Base-by-base conservation (phyloP, 306 rosid species). In the Pyrus communis region DNA sequence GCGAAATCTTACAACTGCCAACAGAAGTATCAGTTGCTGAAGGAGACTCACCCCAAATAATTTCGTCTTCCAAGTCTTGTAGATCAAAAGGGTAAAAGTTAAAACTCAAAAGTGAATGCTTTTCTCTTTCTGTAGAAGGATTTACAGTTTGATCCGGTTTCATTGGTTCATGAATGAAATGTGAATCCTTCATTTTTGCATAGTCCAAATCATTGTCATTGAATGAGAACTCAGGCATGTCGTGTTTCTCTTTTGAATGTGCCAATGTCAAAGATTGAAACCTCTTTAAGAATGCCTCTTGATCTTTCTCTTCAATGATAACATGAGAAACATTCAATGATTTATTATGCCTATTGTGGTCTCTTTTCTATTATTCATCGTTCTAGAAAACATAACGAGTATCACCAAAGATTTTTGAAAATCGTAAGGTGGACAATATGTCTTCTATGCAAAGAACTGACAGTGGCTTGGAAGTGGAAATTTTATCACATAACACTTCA, bases 41-140 rank as follows among this genome's bases (percentile, higher is more conserved):
- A 61, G 91, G 92, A 78, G 98, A 93, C 80, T 88, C 79, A 66
- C 89, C 97, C 98, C 98, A 93, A 70, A 85, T 69, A 79, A 93
- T 93, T 66, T 76, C 82, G 65, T 86, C 88, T 82, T 90, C 98
- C 97, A 96, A 93, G 72, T 88, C 90, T 86, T 85, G 91, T 80
- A 86, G 98, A 90, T 91, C 94, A 81, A 91, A 88, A 70, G 92
- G 93, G 79, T 87, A 88, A 76, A 91, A 79, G 25, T 85, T 73
- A 79, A 88, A 43, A 70, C 78, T 57, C 27, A 18, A 51, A 14
- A 84, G 83, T 54, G 83, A 77, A 63, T 75, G 78, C 63, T 70
- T 81, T 74, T 82, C 87, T 2, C 3, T 59, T n/a, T 59, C 65
- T 80, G 57, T 31, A 43, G 73, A 80, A 85, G 60, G 46, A 78